Evolutionary conservation across 176 grass and related monocot species (phyloP).

Genomic region (Lolium rigidum): DNA sequence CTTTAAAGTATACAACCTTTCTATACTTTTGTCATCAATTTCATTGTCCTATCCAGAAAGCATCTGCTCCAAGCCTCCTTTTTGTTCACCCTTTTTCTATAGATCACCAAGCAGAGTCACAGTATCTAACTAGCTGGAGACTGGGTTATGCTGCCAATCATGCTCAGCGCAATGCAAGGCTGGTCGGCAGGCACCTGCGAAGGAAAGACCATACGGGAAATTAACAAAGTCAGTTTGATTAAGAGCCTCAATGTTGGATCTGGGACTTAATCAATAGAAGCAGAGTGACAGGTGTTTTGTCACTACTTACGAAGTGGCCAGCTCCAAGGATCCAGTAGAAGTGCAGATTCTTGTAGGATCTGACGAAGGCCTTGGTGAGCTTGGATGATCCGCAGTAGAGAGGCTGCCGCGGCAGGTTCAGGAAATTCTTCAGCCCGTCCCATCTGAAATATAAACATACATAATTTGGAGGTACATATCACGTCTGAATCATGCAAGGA

Average conservation of each 20-base stretch:
- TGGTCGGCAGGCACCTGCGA: constrained; percentile 66
- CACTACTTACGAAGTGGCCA: constrained; percentile 3
- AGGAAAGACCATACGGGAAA: background rate
- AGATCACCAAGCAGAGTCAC: background rate
- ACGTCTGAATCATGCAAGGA: background rate
- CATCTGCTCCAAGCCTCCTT: background rate
- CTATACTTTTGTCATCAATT: constrained; percentile 10
- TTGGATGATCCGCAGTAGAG: constrained; percentile 10
- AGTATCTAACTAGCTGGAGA: constrained; percentile 51
- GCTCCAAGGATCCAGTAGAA: constrained; percentile 33
- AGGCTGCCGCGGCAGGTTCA: constrained; percentile 17
- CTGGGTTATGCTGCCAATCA: constrained; percentile 62
- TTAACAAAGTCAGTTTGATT: background rate
- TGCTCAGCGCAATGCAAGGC: constrained; percentile 66
- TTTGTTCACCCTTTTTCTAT: background rate
- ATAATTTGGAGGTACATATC: background rate
- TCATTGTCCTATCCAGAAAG: background rate
- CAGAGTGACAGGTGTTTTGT: constrained; percentile 2
- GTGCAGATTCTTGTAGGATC: constrained; percentile 25
- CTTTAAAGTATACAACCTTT: background rate
- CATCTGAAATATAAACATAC: background rate
- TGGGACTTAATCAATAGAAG: background rate
- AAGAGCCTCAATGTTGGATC: background rate
- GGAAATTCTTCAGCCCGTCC: constrained; percentile 26
- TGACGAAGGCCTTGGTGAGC: constrained; percentile 23